Evolutionary conservation across 345 rosid genomes (phyloP).

Genomic region (Hypericum perforatum): DNA sequence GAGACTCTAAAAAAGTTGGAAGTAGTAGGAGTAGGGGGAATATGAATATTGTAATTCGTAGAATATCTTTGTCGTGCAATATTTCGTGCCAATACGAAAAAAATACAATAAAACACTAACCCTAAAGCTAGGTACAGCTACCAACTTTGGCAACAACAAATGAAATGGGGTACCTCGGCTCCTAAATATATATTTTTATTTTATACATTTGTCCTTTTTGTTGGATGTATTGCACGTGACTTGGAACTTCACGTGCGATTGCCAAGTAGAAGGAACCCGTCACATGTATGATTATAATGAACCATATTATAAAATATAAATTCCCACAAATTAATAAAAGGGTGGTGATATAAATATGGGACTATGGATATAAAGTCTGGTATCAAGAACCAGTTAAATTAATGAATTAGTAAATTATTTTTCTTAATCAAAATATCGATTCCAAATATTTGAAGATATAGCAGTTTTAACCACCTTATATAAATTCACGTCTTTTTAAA

Average conservation of each 20-base stretch:
- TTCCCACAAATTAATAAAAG: not conserved
- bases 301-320: not conserved
- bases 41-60: constrained; percentile 12
- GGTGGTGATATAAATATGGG: not conserved
- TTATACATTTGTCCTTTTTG: constrained; percentile 17
- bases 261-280: constrained; percentile 19
- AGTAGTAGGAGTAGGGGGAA: not conserved
- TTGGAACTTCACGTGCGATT: constrained; percentile 23
- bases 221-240: constrained; percentile 27
- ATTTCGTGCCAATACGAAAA: constrained; percentile 13
- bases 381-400: no score
- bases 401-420: no score
- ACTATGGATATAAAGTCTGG: no score
- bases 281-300: constrained; percentile 9
- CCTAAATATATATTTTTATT: no score
- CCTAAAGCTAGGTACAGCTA: constrained; percentile 13
- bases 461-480: no score
- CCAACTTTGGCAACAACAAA: no score
- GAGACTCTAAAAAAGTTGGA: not conserved
- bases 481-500: no score
- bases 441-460: no score
- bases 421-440: no score
- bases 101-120: constrained; percentile 18
- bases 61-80: constrained; percentile 40
- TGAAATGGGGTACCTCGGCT: no score